Evolutionary conservation across 2,329 filamentous ascomycete species (phyloP), one percentile per base, ranked within the genome.

Genomic region (Aspergillus hortae): DNA sequence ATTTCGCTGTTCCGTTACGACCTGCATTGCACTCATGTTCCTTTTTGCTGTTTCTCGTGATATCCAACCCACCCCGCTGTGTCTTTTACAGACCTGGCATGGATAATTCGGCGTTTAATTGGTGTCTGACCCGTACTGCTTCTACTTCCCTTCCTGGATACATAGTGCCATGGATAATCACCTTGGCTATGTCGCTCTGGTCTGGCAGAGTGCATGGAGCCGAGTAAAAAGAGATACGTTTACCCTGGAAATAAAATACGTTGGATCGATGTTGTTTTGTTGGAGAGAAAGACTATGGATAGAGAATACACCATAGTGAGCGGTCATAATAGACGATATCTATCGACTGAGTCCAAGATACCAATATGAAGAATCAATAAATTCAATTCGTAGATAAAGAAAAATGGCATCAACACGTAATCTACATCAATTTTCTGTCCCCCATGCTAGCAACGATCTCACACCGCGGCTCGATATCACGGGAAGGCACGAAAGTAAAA

Each of bases 81-180:
- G 51, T 59, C 52, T 51, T 53, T 51, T 59, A 51, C 60, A 58
- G 53, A 56, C 56, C 60, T 58, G 64, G 63, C 60, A 61, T 65
- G 62, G 64, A 63, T 67, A 60, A 62, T 64, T 46, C 44, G 66
- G 67, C 64, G 65, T 65, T 61, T 42, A 48, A 47, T 55, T 58
- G 59, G 53, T 53, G 54, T 53, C 52, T 53, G 36, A 50, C 49
- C 53, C 38, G 33, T 45, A 48, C 53, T 48, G 51, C 38, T 51
- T 48, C 30, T 49, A n/a, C 27, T 42, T 23, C 19, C 17, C 6
- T 14, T 17, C 11, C 19, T 19, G 40, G 19, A 19, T 42, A 19
- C 40, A 41, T 23, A 46, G 47, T 53, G 35, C 49, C 43, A 42
- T 53, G 50, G 48, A 56, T 57, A 55, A 56, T 57, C 46, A 49